Evolutionary conservation across 208 protist genomes (phyloP).

Genomic region (Porcisia hertigi): DNA sequence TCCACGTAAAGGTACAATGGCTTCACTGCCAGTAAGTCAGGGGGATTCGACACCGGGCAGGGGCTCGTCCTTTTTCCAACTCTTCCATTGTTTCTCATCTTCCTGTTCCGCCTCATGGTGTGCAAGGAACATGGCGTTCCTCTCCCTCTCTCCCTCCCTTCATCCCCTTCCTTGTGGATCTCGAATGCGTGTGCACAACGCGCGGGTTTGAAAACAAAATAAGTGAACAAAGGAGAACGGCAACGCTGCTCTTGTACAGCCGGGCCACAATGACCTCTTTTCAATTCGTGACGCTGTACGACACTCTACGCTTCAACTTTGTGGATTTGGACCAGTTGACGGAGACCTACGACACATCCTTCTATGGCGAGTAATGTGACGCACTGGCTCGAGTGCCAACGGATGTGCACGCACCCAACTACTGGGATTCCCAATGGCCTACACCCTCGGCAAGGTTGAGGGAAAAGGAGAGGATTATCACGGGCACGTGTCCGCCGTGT

Average conservation of each 20-base stretch:
- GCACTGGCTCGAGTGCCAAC: constrained; percentile 97
- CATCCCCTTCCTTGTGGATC: neutral
- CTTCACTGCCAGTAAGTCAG: too few species aligned
- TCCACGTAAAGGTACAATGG: too few species aligned
- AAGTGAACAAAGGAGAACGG: neutral
- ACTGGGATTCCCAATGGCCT: constrained; percentile 94
- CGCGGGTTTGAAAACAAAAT: too few species aligned
- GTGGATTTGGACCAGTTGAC: constrained; percentile 97
- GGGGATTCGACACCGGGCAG: too few species aligned
- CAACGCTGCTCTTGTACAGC: neutral
- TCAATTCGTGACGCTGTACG: constrained; percentile 89
- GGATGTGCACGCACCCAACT: constrained; percentile 87
- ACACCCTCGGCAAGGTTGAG: constrained; percentile 98
- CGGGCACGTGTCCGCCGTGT: constrained; percentile 99
- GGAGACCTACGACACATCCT: constrained; percentile 97
- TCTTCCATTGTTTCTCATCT: too few species aligned
- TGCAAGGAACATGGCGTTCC: neutral
- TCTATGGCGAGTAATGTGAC: constrained; percentile 98
- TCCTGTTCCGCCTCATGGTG: neutral
- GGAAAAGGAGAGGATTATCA: constrained; percentile 95
- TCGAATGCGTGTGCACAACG: neutral
- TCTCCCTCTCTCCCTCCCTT: neutral
- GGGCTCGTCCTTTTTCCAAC: too few species aligned
- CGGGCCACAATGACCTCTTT: constrained; percentile 88
- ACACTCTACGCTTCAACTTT: constrained; percentile 96